Evolutionary conservation across 1,284 basidiomycete species (phyloP), one percentile per base, ranked within the genome.

Genomic region (Leccinum subspadiceum): DNA sequence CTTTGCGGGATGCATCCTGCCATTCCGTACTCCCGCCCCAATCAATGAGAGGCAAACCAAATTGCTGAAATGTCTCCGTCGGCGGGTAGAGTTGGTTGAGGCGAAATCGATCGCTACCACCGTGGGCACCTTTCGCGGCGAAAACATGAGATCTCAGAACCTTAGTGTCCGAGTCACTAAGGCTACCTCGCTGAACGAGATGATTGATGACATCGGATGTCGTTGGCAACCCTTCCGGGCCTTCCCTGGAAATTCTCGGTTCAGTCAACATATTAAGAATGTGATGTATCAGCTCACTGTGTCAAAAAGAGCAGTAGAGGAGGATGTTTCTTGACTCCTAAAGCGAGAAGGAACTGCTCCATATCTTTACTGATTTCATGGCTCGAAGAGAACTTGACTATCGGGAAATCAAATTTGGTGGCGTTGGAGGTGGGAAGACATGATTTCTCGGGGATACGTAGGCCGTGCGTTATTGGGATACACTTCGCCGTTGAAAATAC

Each of bases 311-410:
- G 48, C 9, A 93, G 91, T 1, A 95, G 77, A 54, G 95, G 93
- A n/a, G 97, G 92, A 66, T 96, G 93, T 66, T 87, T 89, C 17
- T 92, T 83, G 8, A 96, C 92, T 8, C 93, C 94, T 0, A 97
- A 76, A 0, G 80, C 82, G 50, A 84, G 76, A 5, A 98, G 75
- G 49, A 97, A 76, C 67, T 84, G 87, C 68, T 94, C 92, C 60
- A 94, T 70, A 5, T 80, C 76, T 3, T 87, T 89, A 67, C 89
- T 93, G 60, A 94, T 80, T 1, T 73, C 64, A 0, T 74, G 68
- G 1, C 83, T 85, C n/a, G 86, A 88, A 0, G 90, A 86, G 33
- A 97, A 75, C 0, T 79, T 82, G 5, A 94, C 85, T 22, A 93
- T 86, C 2, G 93, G 87, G 7, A 96, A 76, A 20, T 22, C 20